A percentile compares a stretch with the other conserved stretches of the same genome.
Evolutionary conservation across 306 rosid species (phyloP).

Genomic region (Acmispon strigosus): DNA sequence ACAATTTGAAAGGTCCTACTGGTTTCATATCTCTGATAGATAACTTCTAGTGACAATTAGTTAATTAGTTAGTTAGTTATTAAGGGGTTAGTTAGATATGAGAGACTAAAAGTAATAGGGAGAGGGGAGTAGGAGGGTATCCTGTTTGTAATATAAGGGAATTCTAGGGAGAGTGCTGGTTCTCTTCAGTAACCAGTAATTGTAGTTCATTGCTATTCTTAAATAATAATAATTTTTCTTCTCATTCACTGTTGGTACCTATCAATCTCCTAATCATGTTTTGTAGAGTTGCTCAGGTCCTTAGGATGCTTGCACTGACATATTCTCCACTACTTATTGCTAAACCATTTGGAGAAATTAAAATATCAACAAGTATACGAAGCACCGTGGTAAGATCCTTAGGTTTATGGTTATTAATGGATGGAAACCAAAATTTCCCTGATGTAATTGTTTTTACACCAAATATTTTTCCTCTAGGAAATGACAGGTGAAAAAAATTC

Average conservation of each 20-base stretch:
- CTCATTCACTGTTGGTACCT: too few relatives aligned
- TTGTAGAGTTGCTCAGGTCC: conserved; percentile 29
- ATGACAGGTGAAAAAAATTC: not conserved
- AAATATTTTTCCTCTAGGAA: not conserved
- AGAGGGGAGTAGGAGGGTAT: too few relatives aligned
- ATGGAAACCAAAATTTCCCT: not conserved
- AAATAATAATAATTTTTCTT: too few relatives aligned
- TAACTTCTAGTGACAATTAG: too few relatives aligned
- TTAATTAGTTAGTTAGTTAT: too few relatives aligned
- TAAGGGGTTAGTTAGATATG: too few relatives aligned
- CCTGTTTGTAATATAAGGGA: too few relatives aligned
- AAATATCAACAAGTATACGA: conserved; percentile 24
- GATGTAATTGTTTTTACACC: not conserved
- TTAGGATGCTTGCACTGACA: conserved; percentile 58
- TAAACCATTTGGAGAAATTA: conserved; percentile 33
- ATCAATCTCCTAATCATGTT: not conserved
- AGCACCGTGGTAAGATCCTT: conserved; percentile 57
- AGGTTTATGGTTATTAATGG: not conserved
- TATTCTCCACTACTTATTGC: conserved; percentile 38
- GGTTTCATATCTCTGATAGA: not conserved
- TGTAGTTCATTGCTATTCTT: too few relatives aligned
- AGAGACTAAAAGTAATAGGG: too few relatives aligned
- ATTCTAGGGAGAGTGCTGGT: too few relatives aligned
- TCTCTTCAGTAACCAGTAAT: too few relatives aligned
- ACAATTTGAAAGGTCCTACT: not conserved